These are phyloP conservation scores for Penicillium coprophilum DNA, from an alignment of 495 filamentous ascomycete genomes.

Conservation along the genomic window DNA sequence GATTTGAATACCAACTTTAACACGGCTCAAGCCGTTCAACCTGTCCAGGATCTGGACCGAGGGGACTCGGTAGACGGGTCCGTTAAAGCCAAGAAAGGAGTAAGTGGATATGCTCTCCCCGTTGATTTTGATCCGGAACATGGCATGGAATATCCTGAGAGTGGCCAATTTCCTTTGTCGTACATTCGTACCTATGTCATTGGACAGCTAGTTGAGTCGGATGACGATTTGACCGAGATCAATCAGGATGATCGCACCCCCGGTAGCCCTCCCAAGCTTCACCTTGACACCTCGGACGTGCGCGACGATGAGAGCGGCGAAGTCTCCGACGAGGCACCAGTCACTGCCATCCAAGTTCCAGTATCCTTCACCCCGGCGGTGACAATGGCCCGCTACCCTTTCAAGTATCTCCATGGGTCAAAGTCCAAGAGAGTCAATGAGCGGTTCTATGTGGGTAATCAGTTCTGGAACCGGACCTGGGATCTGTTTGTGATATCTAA, in stretches of 20 bases:
- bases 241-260: background rate
- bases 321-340: background rate
- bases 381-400: conserved; percentile 58
- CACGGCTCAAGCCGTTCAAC: background rate
- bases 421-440: conserved; percentile 50
- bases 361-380: conserved; percentile 59
- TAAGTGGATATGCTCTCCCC: conserved; percentile 1
- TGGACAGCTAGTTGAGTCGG: background rate
- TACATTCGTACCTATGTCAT: conserved; percentile 8
- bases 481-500: conserved; percentile 63
- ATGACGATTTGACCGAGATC: conserved; percentile 1
- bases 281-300: background rate
- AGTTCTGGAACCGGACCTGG: conserved; percentile 63
- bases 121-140: background rate
- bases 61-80: background rate
- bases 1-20: conserved; percentile 25
- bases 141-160: background rate
- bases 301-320: background rate
- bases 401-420: conserved; percentile 52
- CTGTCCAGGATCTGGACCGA: background rate
- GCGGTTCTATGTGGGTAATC: conserved; percentile 55
- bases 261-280: too few relatives aligned
- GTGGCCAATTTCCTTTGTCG: background rate
- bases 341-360: conserved; percentile 6
- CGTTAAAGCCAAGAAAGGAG: background rate